Evolutionary conservation across 371 early-diverging fungal genomes (phyloP), one percentile per base, ranked within the genome.

Genomic region (Lichtheimia ramosa): DNA sequence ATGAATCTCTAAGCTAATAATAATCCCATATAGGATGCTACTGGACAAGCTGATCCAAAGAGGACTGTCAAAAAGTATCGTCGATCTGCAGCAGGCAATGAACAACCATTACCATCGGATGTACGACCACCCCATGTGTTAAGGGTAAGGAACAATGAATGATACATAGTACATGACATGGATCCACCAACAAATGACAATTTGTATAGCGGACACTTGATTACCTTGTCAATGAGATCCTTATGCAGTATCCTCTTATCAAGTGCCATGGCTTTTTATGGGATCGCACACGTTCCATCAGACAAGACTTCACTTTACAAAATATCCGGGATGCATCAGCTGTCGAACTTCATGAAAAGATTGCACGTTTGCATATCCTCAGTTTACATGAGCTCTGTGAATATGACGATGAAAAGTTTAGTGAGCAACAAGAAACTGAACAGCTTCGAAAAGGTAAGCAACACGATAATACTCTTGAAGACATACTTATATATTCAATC

Each of bases 301-400:
- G 94, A 43, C 87, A 89, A 66, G 98, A 98, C 63, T 91, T 95
- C 56, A 90, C 92, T 3, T 68, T 93, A 3, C 96, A 96, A 68
- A 92, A 93, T 66, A 82, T 83, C 58, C 79, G 90, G 39, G 89
- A 89, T 54, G 27, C 68, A 0, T 65, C 68, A 18, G 89, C 96
- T 0, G 85, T 96, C 0, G 63, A 74, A 13, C 77, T 85, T 0
- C 90, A 92, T 65, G 97, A 97, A 69, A 76, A 87, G 12, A 93
- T 96, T 46, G 93, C 95, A 7, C 85, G 97, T 8, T 96, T 90
- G 60, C 95, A 95, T 65, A 93, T 96, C 40, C 56, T 94, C 4
- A 89, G 87, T 51, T 66, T 87, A 8, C 92, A 93, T 60, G 74
- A 85, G 24, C 78, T 96, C 54, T 90, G 90, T 62, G 89, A 85